Evolutionary conservation across 2,329 filamentous ascomycete genomes (phyloP).

Genomic region (Erysiphe pulchra): DNA sequence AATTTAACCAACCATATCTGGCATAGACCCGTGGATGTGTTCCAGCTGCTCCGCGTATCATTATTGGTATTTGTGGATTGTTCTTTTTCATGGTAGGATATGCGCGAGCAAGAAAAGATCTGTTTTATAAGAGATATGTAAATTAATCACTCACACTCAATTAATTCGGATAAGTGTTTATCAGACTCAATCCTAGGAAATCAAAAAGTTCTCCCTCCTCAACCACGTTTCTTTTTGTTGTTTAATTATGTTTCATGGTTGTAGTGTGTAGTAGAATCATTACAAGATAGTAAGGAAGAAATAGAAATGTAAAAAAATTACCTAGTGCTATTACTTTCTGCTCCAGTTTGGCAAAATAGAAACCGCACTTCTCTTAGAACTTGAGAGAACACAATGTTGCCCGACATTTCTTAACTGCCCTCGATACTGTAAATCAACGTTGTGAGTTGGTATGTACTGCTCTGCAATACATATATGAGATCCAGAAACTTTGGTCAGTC

Average conservation of each 20-base stretch:
- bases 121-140: constrained; percentile 14
- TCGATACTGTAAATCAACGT: too few species aligned
- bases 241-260: neutral
- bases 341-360: constrained; percentile 83
- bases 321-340: constrained; percentile 75
- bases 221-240: neutral
- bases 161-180: neutral
- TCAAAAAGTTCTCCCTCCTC: neutral
- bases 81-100: constrained; percentile 99
- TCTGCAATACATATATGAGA: too few species aligned
- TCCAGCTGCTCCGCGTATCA: constrained; percentile 77
- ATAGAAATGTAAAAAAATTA: constrained; percentile 15
- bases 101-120: constrained; percentile 68
- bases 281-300: too few species aligned
- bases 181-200: too few species aligned
- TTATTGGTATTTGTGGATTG: constrained; percentile 80
- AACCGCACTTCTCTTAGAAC: constrained; percentile 88
- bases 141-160: neutral
- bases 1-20: constrained; percentile 48
- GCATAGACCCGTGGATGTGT: constrained; percentile 72
- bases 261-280: constrained; percentile 7
- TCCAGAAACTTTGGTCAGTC: too few species aligned
- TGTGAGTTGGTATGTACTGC: too few species aligned
- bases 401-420: constrained; percentile 36
- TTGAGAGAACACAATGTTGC: constrained; percentile 78